A percentile compares a stretch with the other conserved stretches of the same genome.
Evolutionary conservation across 2,329 filamentous ascomycete species (phyloP).

Genomic region (Penicillium occitanis): DNA sequence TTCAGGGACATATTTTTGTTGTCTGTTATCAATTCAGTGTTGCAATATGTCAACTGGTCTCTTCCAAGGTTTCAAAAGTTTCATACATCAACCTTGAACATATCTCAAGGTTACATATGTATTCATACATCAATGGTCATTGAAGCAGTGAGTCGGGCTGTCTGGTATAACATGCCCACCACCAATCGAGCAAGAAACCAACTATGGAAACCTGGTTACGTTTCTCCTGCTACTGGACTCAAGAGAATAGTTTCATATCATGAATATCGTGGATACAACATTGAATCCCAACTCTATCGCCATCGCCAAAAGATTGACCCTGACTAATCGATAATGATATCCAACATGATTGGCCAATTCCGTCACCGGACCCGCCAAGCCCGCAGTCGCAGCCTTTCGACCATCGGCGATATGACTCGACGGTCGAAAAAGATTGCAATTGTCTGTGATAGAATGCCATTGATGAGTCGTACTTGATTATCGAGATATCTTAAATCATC

Average conservation of each 20-base stretch:
- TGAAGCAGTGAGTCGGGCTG: neutral
- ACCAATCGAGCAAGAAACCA: neutral
- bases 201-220: neutral
- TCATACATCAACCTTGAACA: neutral
- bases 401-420: neutral
- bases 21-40: too few relatives aligned
- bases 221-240: neutral
- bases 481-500: neutral
- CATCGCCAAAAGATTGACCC: neutral
- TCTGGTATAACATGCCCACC: neutral
- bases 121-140: neutral
- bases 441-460: neutral
- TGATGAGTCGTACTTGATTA: neutral
- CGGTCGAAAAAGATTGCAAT: constrained; percentile 3
- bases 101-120: neutral
- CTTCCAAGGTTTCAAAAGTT: neutral
- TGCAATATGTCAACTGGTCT: neutral
- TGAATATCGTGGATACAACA: neutral
- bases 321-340: neutral
- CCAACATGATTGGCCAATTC: constrained; percentile 7
- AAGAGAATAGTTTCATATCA: neutral
- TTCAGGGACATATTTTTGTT: too few relatives aligned
- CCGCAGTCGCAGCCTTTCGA: neutral
- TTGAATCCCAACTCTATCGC: neutral
- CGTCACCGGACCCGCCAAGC: constrained; percentile 6